Base-by-base conservation (phyloP, 495 filamentous ascomycete genomes). In the Aspergillus sclerotioniger region DNA sequence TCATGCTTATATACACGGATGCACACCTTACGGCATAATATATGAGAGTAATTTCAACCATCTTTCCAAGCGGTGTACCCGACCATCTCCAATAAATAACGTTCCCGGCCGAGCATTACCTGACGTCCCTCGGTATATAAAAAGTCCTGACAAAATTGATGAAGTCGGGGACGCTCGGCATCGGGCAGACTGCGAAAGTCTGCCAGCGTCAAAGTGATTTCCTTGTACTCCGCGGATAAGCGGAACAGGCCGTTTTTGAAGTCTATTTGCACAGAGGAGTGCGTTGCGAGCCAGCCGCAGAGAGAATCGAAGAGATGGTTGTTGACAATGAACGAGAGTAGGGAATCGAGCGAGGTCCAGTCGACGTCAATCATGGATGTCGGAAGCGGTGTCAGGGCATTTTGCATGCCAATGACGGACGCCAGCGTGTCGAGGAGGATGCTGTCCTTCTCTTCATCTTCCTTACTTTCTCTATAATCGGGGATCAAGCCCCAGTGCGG, bases 221-320 rank as follows among this genome's bases (percentile, higher is more conserved):
- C 57, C 8, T 62, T 57, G 0, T 65, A 59, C 3, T 64, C 50
- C 21, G 21, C 25, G 7, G 48, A 16, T 15, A 48, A 46, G 15
- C 49, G 25, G 32, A 60, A 33, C n/a, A 71, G 49, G 5, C 65
- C 15, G 3, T 44, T 8, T 0, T 57, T 59, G 0, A 66, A 57
- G 6, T 59, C 53, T 17, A 21, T 50, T 3, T 53, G 54, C n/a
- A 61, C 48, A 32, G 41, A 47, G 44, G 59, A 66, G 44, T 77
- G 65, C 6, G 43, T 48, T 9, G 72, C 48, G 21, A 81, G 56
- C 15, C 69, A 69, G 13, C 69, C 62, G 53, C 73, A 76, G 59
- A 77, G 77, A 21, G 63, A 61, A 29, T 79, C 74, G 20, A 79
- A 67, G 57, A 81, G 72, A 33, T 70, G 63, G 46, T 78, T 69